phyloP scores from a whole-genome alignment of 2,329 filamentous ascomycete species.

The Neopestalotiopsis sp. region DNA sequence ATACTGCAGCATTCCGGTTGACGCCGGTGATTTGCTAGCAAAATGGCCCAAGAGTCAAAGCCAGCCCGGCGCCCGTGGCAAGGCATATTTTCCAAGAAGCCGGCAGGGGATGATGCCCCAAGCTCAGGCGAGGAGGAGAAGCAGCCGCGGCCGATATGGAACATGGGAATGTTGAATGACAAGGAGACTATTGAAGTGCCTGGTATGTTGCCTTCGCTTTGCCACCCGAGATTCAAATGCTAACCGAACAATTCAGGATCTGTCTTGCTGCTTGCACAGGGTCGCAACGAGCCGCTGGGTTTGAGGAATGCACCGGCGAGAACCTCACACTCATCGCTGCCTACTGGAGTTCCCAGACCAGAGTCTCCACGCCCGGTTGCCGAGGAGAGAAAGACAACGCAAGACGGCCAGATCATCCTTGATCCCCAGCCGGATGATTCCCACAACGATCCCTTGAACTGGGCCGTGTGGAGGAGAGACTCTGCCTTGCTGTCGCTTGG shows the following conservation, averaged over 20 bases:
- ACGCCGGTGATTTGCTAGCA: conserved; percentile 4
- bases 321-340: conserved; percentile 64
- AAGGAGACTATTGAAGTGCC: conserved; percentile 84
- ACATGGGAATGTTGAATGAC: conserved; percentile 84
- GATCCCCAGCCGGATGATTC: conserved; percentile 93
- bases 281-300: conserved; percentile 65
- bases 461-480: conserved; percentile 83
- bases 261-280: conserved; percentile 59
- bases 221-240: background rate
- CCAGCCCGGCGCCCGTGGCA: conserved; percentile 26
- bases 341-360: conserved; percentile 44
- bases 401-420: conserved; percentile 83
- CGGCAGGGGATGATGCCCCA: conserved; percentile 15
- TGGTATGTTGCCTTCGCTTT: conserved; percentile 55
- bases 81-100: conserved; percentile 25
- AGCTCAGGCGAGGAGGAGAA: conserved; percentile 23
- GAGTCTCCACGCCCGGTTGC: conserved; percentile 36
- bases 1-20: no score
- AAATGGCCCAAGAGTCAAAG: conserved; percentile 26
- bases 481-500: conserved; percentile 80
- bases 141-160: conserved; percentile 47
- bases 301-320: conserved; percentile 62
- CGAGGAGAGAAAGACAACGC: conserved; percentile 72
- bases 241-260: conserved; percentile 51
- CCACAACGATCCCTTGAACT: conserved; percentile 90